Base-by-base conservation (phyloP, 805 yeast genomes). In the Wickerhamomyces mucosus region DNA sequence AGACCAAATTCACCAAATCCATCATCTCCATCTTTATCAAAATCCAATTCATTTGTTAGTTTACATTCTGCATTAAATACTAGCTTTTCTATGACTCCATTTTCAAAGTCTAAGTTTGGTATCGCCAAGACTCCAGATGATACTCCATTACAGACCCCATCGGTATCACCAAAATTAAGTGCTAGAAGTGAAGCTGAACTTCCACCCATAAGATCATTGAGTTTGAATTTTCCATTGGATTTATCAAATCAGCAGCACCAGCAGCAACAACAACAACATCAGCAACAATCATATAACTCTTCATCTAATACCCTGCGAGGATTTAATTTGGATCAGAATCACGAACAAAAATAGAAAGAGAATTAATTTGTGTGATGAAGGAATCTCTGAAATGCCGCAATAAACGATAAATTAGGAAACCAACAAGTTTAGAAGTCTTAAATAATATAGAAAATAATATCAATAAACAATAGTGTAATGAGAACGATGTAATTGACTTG, bases 1-100 rank as follows among this genome's bases (percentile, higher is more conserved):
- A 54, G 67, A 42, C 61, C 59, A 29, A 53, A 54, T 30, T 55
- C 59, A 2, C 61, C 61, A 7, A 39, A 50, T 4, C 47, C 53
- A 28, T 31, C 40, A 2, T 46, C 51, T 0, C 50, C 50, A 18
- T 18, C 29, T 5, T 31, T 38, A 6, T 39, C 50, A 6, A 39
- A 37, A 17, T 39, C 47, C 8, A 40, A 42, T 29, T 45, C 50
- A 4, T 45, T 36, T 26, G 41, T 49, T n/a, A 49, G 47, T 21
- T 19, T 47, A 7, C 46, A 44, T 18, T 29, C 41, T 3, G 52
- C 43, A 6, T 18, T 49, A n/a, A 35, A 47, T 28, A 23, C 37
- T n/a, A 34, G 46, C 1, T 19, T 46, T 15, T 42, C 43, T 1
- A 45, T 41, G 46, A 45, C 48, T 1, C 28, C 41, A 3, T 24